phyloP scores from a whole-genome alignment of 345 rosid species.

The Arabidopsis thaliana region DNA sequence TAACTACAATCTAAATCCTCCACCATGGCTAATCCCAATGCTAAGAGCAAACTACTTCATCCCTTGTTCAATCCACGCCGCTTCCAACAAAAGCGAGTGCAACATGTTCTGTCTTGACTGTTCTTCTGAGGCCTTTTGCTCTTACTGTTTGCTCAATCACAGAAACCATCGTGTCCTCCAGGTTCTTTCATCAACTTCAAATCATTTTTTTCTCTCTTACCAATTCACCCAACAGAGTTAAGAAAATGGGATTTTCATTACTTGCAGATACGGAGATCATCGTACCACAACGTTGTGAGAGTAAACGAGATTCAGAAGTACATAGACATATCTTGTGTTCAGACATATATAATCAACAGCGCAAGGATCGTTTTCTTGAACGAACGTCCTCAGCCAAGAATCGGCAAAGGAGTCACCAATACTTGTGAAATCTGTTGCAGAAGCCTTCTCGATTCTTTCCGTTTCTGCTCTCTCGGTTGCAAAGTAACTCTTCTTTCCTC shows the following conservation, averaged over 20 bases:
- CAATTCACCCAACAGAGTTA: not conserved
- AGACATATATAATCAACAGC: conserved; percentile 90
- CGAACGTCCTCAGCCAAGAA: conserved; percentile 89
- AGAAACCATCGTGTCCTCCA: conserved; percentile 76
- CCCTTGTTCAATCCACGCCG: conserved; percentile 67
- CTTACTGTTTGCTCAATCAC: conserved; percentile 70
- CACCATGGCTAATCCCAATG: conserved; percentile 84
- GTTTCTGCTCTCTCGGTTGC: conserved; percentile 96
- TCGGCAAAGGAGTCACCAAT: conserved; percentile 90
- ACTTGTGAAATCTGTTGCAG: conserved; percentile 88
- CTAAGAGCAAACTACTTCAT: conserved; percentile 70
- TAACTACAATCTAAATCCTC: conserved; percentile 53
- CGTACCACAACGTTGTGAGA: conserved; percentile 93
- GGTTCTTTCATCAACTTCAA: conserved; percentile 44
- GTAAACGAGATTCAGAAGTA: conserved; percentile 87
- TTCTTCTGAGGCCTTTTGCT: conserved; percentile 65
- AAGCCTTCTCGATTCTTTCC: conserved; percentile 91
- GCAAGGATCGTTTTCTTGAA: conserved; percentile 92
- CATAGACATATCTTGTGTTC: conserved; percentile 82
- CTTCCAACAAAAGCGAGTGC: conserved; percentile 79
- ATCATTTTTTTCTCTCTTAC: not conserved
- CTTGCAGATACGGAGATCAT: conserved; percentile 84
- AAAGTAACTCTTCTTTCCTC: conserved; percentile 44
- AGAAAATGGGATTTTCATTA: not conserved
- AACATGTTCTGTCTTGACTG: conserved; percentile 91